Evolutionary conservation across 306 rosid genomes (phyloP).

Genomic region (Dryas octopetala): DNA sequence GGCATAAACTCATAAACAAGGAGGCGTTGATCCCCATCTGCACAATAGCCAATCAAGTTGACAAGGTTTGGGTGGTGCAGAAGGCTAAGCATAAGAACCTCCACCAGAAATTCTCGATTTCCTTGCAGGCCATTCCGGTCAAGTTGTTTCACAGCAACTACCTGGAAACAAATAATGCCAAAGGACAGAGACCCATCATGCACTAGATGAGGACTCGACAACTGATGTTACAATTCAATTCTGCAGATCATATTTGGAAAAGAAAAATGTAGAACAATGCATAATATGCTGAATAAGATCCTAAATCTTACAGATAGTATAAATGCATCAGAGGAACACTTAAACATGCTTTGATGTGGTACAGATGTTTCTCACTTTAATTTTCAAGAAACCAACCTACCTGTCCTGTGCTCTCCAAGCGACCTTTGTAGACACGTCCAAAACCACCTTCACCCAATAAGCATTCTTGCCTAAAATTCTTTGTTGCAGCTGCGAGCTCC

Average conservation of each 20-base stretch:
- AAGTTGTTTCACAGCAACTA: conserved; percentile 86
- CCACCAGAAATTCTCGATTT: conserved; percentile 87
- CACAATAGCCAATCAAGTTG: conserved; percentile 93
- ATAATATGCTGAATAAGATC: conserved; percentile 8
- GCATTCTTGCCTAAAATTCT: conserved; percentile 81
- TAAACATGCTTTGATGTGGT: not conserved
- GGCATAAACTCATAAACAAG: conserved; percentile 96
- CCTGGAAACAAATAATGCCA: conserved; percentile 48
- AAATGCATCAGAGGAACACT: not conserved
- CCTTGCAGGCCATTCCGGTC: conserved; percentile 78
- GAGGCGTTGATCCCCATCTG: conserved; percentile 77
- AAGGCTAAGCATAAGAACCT: conserved; percentile 99
- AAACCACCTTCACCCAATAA: conserved; percentile 96
- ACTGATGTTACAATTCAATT: conserved; percentile 1
- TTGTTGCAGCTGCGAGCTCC: conserved; percentile 96
- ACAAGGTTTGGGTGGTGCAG: conserved; percentile 97
- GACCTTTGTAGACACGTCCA: conserved; percentile 95
- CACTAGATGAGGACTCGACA: conserved; percentile 14
- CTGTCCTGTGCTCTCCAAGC: conserved; percentile 89
- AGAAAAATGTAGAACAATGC: conserved; percentile 8
- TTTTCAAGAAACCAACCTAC: conserved; percentile 39
- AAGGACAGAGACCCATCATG: conserved; percentile 16
- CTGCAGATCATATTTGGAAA: conserved; percentile 10
- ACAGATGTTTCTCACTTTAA: conserved; percentile 14
- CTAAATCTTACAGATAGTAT: conserved; percentile 9